Base-by-base conservation (phyloP, 441 rosid species). In the Erysimum cheiri region DNA sequence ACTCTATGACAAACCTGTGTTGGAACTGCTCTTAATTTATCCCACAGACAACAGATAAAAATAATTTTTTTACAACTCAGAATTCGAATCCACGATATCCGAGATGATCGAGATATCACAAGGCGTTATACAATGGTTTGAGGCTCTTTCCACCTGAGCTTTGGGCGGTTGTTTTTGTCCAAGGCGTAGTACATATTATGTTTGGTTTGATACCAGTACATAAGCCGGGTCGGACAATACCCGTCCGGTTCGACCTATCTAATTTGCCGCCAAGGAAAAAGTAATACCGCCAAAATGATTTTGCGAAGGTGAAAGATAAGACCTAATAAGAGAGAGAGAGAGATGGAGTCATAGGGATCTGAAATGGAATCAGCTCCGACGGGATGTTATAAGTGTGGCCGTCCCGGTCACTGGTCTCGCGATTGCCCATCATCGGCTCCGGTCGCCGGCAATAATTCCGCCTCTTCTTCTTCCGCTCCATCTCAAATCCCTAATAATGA, bases 351-450 rank as follows among this genome's bases (percentile, higher is more conserved):
- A 11, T 1, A 55, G 14, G 32, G 59, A 39, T 39, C 43, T 2
- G 14, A 19, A 32, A 82, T 84, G 86, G 88, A 78, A 52, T 70
- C 95, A 55, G 87, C 79, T 31, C 94, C 98, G 13, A 94, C 94
- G 17, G 99, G 99, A 19, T 94, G 99, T 74, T 92, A 76, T 89
- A 94, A 92, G 78, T 94, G 99, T 65, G 99, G 98, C 17, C 89
- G 96, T 6, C 98, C 99, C 2, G 99, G 99, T 60, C 98, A 92
- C 67, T 94, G 99, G 97, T 90, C 99, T 2, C 97, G 97, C n/a
- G 98, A 92, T 74, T 94, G 98, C 48, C 89, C 96, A 5, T 67
- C 80, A 8, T 49, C 77, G 13, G 63, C 83, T 7, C 50, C 75
- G 46, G 56, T 28, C 68, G 67, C 63, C 43, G 76, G 63, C 39